Evolutionary conservation across 2,329 filamentous ascomycete genomes (phyloP), one percentile per base, ranked within the genome.

Genomic region (Fusarium virguliforme): DNA sequence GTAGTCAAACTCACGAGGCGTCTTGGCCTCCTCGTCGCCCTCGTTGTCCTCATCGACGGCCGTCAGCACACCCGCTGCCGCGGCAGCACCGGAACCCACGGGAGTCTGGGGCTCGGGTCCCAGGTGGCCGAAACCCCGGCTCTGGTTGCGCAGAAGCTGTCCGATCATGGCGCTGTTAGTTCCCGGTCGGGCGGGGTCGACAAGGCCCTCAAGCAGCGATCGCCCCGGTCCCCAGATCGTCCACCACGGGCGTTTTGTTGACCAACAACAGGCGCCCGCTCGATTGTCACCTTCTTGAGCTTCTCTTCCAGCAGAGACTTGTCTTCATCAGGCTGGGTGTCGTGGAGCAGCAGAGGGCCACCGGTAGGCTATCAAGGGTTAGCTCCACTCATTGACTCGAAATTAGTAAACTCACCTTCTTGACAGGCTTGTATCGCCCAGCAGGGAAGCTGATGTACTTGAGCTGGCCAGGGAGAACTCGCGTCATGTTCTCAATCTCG

Each of bases 401-500:
- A 1, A 37, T 18, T 15, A n/a, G 18, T 24, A 12, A 15, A 37
- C 86, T 80, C 84, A 95, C 94, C 89, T 97, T 88, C 82, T 90
- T 90, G 67, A 98, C 95, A 37, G 96, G 95, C 86, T 93, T 94
- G 83, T 98, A 99, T 75, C 97, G 91, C 50, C 93, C 93, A 70
- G 93, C 89, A 54, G 94, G 90, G 86, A 99, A 97, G 81, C 90
- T 97, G 78, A 99, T 94, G 81, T 95, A 98, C 85, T 97, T 97
- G 78, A 98, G 89, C 84, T 99, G 96, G 51, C 90, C 89, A 1
- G 95, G 96, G 53, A 99, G 89, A 37, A 99, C 94, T 75, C 96
- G 90, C 60, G 93, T 97, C 94, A 99, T 97, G 85, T 99, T 99
- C 79, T 96, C 93, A 68, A 99, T 88, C 71, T 98, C 94, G 80